Evolutionary conservation across 768 basidiomycete species (phyloP), one percentile per base, ranked within the genome.

Genomic region (Arthromyces matolae): DNA sequence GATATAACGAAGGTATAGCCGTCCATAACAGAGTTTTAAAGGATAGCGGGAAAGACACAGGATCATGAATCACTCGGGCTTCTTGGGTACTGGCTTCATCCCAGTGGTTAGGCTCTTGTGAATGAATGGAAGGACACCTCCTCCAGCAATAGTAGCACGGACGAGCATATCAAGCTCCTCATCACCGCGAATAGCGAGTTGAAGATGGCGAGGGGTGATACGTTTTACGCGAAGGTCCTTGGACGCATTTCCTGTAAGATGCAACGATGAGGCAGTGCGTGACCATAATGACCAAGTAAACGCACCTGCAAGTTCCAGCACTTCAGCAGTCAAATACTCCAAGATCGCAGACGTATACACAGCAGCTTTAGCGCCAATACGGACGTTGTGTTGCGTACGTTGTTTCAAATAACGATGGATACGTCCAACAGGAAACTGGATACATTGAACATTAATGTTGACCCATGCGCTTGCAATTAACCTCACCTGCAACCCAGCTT

Each of bases 181-280:
- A 66, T 98, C 94, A 27, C 94, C 94, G 51, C 93, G 87, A 55
- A 98, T 97, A 22, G 94, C 94, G 23, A 96, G 81, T 66, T 96
- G 94, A 54, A 97, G 68, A 70, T 98, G 94, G 57, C 94, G 86
- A 14, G 94, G 94, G 0, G 92, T 95, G 64, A 98, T 94, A 67
- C 94, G 91, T 68, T 96, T 97, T 38, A 95, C 93, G 41, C 88
- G 82, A n/a, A 96, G 79, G 72, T 98, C 94, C 63, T 96, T 95
- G 2, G 93, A 95, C 23, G 94, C 94, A 65, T 97, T 97, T 19
- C 94, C 93, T 94, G n/a, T n/a, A n/a, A 51, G 13, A 33, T 12
- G 20, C 3, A 27, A 16, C 9, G 12, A 18, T 32, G 8, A 45
- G 35, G 8, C 13, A 37, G 25, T 20, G 33, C 16, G 43, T 5